Evolutionary conservation across 176 grass and related monocot genomes (phyloP).

Genomic region (Lolium multiflorum): DNA sequence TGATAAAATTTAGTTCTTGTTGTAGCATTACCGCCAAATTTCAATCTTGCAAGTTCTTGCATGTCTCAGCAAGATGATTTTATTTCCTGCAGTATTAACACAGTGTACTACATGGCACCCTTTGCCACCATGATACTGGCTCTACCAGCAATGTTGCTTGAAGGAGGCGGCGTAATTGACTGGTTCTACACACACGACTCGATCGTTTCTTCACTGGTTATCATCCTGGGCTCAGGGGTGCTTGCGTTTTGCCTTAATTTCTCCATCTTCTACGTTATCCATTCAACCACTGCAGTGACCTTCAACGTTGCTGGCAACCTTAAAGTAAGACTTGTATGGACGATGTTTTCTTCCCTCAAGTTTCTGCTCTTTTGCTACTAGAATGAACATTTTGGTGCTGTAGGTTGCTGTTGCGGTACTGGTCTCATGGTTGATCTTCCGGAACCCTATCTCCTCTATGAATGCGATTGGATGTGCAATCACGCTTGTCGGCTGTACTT

Average conservation of each 20-base stretch:
- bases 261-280: slow-evolving; percentile 92
- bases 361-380: neutral
- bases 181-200: neutral
- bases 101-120: slow-evolving; percentile 66
- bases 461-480: slow-evolving; percentile 78
- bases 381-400: neutral
- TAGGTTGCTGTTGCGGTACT: slow-evolving; percentile 90
- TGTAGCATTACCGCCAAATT: too few species aligned
- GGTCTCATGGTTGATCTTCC: slow-evolving; percentile 86
- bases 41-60: too few species aligned
- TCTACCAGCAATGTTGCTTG: neutral
- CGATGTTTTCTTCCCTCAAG: neutral
- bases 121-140: slow-evolving; percentile 93
- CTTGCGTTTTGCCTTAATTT: slow-evolving; percentile 93
- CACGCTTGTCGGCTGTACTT: slow-evolving; percentile 79
- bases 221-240: slow-evolving; percentile 71
- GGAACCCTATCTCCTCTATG: slow-evolving; percentile 80
- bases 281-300: slow-evolving; percentile 91
- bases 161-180: neutral
- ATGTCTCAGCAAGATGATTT: too few species aligned
- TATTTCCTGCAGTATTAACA: slow-evolving; percentile 77
- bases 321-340: slow-evolving; percentile 55
- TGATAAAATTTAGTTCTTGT: too few species aligned
- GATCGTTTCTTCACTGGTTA: neutral
- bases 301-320: slow-evolving; percentile 95